Conservation (phyloP, 2,329 filamentous ascomycete species). For the Xylariomycetidae sp. region DNA sequence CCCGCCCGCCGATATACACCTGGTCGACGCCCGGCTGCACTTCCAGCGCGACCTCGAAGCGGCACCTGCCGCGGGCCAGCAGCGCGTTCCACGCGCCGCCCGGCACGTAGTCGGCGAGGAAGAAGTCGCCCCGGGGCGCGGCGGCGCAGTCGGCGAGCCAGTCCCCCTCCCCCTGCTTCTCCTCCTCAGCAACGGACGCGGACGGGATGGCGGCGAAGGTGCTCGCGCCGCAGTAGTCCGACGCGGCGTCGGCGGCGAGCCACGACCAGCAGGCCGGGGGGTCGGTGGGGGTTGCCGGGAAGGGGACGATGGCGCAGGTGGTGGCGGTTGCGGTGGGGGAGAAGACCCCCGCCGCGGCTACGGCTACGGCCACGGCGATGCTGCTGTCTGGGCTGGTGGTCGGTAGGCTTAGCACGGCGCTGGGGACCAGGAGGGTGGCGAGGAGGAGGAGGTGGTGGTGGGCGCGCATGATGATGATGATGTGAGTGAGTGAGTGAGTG, state of each 20-base stretch:
- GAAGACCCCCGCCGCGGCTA: not conserved
- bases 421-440: slow-evolving; percentile 5
- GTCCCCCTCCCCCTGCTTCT: slow-evolving; percentile 8
- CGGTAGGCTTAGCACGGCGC: slow-evolving; percentile 7
- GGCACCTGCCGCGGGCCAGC: slow-evolving; percentile 5
- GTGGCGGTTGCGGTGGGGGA: not conserved
- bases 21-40: slow-evolving; percentile 14
- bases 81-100: slow-evolving; percentile 11
- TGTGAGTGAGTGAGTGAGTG: not conserved
- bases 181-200: not conserved
- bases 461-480: slow-evolving; percentile 8
- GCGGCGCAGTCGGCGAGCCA: slow-evolving; percentile 2
- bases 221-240: slow-evolving; percentile 15
- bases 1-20: slow-evolving; percentile 14
- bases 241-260: slow-evolving; percentile 9
- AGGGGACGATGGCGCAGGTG: slow-evolving; percentile 9
- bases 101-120: slow-evolving; percentile 12
- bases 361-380: not conserved
- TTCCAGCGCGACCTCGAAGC: too few species aligned
- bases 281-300: slow-evolving; percentile 11
- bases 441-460: slow-evolving; percentile 13
- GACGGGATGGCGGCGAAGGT: slow-evolving; percentile 4
- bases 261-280: slow-evolving; percentile 15
- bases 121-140: slow-evolving; percentile 10
- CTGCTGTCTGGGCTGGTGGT: slow-evolving; percentile 1